Evolutionary conservation across 2,329 filamentous ascomycete species (phyloP).

Genomic region (Hortaea werneckii): DNA sequence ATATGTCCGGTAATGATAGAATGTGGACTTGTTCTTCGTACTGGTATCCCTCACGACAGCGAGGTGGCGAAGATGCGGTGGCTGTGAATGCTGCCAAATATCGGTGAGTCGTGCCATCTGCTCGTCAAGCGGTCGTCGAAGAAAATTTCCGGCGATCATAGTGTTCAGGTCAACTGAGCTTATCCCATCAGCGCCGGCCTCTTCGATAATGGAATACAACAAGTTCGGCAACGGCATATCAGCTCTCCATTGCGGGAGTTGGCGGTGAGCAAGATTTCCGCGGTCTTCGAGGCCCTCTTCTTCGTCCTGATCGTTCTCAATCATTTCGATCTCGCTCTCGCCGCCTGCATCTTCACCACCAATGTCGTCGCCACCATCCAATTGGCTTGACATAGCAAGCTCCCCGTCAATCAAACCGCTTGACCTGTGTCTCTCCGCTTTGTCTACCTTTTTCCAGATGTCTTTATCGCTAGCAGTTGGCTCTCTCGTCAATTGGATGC

Average conservation of each 20-base stretch:
- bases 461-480: constrained; percentile 23
- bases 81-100: constrained; percentile 49
- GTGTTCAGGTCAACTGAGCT: constrained; percentile 35
- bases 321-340: neutral
- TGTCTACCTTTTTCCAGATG: constrained; percentile 9
- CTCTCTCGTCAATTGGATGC: constrained; percentile 32
- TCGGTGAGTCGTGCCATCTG: constrained; percentile 43
- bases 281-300: constrained; percentile 2
- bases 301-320: constrained; percentile 2
- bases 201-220: constrained; percentile 40
- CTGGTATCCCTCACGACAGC: constrained; percentile 38
- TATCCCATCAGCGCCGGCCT: constrained; percentile 38
- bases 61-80: constrained; percentile 46
- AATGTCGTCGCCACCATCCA: constrained; percentile 14
- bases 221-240: constrained; percentile 43
- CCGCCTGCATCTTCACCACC: constrained; percentile 3
- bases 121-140: constrained; percentile 45
- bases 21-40: constrained; percentile 37
- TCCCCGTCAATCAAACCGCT: neutral
- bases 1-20: constrained; percentile 47
- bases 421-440: neutral
- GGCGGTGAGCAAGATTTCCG: constrained; percentile 16
- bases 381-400: neutral
- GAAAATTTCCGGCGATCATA: constrained; percentile 39
- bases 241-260: constrained; percentile 44